phyloP scores from a whole-genome alignment of 2,329 filamentous ascomycete genomes.

The Aspergillus neoniger region DNA sequence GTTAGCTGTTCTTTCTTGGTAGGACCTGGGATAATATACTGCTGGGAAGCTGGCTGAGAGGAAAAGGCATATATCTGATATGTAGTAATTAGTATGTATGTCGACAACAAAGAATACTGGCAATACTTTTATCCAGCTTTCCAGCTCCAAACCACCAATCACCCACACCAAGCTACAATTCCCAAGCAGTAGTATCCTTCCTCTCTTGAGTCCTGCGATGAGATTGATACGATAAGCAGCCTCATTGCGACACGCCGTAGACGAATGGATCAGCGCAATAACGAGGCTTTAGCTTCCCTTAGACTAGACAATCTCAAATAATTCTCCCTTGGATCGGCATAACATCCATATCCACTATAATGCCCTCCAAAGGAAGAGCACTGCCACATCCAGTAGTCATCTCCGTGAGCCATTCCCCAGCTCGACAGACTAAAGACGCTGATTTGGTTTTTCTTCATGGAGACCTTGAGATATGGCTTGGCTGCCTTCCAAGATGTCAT shows the following conservation, averaged over 20 bases:
- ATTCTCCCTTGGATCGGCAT: background rate
- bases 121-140: background rate
- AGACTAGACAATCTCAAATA: background rate
- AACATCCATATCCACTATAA: background rate
- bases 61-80: too few species aligned
- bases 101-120: too few species aligned
- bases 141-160: background rate
- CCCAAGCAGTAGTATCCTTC: too few species aligned
- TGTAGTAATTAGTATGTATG: too few species aligned
- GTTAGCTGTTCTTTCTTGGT: too few species aligned
- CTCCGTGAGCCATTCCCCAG: background rate
- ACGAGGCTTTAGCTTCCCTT: constrained; percentile 8
- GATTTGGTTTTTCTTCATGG: too few species aligned
- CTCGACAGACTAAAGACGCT: background rate
- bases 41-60: too few species aligned
- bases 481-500: too few species aligned
- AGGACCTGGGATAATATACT: too few species aligned
- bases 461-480: too few species aligned
- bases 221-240: constrained; percentile 10
- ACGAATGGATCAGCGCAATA: background rate
- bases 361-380: background rate
- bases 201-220: background rate
- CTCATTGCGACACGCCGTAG: background rate
- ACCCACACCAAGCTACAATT: background rate
- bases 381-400: background rate